Percentiles rank a stretch among this genome's conserved stretches.
phyloP scores from a whole-genome alignment of 441 rosid genomes.

The Erysimum cheiri region DNA sequence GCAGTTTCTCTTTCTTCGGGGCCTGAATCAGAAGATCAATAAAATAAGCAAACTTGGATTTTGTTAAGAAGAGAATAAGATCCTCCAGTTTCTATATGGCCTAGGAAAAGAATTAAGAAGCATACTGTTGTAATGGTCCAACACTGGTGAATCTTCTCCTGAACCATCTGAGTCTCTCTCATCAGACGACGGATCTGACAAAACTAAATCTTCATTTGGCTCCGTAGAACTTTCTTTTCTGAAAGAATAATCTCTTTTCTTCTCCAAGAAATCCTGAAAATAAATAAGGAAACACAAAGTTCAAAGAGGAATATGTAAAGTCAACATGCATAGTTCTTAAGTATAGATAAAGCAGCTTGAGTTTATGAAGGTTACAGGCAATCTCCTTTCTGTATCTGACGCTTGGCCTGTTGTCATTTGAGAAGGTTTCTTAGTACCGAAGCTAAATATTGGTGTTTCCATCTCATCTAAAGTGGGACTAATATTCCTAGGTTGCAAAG shows the following conservation, averaged over 20 bases:
- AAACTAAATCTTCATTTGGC: conserved; percentile 47
- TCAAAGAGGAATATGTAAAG: conserved; percentile 35
- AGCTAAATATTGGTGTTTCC: conserved; percentile 52
- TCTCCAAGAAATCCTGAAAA: conserved; percentile 59
- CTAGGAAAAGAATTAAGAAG: conserved; percentile 13
- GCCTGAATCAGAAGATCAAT: conserved; percentile 48
- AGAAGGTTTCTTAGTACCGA: conserved; percentile 52
- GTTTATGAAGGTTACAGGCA: conserved; percentile 61
- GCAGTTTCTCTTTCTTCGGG: conserved; percentile 46
- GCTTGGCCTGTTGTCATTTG: conserved; percentile 46
- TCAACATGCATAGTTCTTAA: conserved; percentile 19
- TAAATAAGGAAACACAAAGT: conserved; percentile 55
- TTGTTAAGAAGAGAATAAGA: conserved; percentile 24
- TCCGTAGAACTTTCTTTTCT: conserved; percentile 44
- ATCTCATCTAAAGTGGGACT: conserved; percentile 51
- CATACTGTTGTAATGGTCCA: conserved; percentile 46
- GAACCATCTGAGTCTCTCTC: conserved; percentile 56
- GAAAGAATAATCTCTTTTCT: conserved; percentile 49
- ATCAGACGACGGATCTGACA: conserved; percentile 56
- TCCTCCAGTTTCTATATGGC: conserved; percentile 25
- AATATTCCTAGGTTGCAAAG: conserved; percentile 43
- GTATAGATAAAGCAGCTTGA: conserved; percentile 25
- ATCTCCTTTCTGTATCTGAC: conserved; percentile 48
- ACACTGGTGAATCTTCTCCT: conserved; percentile 56
- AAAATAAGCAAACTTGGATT: conserved; percentile 21